A percentile compares a stretch with the other conserved stretches of the same genome.
These are phyloP conservation scores for Lepiota subincarnata DNA, from an alignment of 768 basidiomycete species.

Conservation along the genomic window DNA sequence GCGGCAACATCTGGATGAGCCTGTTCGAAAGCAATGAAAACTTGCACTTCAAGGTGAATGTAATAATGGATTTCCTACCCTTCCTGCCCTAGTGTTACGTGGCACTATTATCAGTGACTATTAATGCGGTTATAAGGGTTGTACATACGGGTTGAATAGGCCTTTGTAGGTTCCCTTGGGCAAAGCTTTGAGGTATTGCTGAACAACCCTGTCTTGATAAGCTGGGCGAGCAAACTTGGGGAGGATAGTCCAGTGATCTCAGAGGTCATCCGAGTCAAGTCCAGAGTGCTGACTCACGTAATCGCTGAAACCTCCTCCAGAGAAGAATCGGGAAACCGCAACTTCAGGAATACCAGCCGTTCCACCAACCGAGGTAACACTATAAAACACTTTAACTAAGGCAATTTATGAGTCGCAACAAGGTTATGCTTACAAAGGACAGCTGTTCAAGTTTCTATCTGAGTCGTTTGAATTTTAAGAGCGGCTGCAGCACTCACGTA, in stretches of 20 bases:
- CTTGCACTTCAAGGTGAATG: background rate
- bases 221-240: conserved; percentile 15
- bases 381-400: conserved; percentile 18
- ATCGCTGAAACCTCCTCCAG: conserved; percentile 72
- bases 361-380: conserved; percentile 69
- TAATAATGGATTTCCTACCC: conserved; percentile 32
- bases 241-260: background rate
- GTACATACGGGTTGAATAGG: conserved; percentile 43
- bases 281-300: conserved; percentile 35
- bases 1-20: conserved; percentile 65
- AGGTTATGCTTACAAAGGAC: conserved; percentile 41
- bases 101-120: background rate
- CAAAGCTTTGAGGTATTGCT: conserved; percentile 12
- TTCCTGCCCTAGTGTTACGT: conserved; percentile 34
- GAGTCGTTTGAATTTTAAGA: conserved; percentile 23
- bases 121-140: background rate
- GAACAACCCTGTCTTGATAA: conserved; percentile 16
- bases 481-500: conserved; percentile 27
- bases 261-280: background rate
- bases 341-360: conserved; percentile 51
- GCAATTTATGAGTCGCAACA: background rate
- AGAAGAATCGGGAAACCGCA: conserved; percentile 48
- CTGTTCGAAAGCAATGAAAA: conserved; percentile 22
- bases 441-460: conserved; percentile 18
- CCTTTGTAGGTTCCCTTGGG: conserved; percentile 16